Evolutionary conservation across 352 stramenopile genomes (phyloP), one percentile per base, ranked within the genome.

Genomic region (Pythium vanterpoolii): DNA sequence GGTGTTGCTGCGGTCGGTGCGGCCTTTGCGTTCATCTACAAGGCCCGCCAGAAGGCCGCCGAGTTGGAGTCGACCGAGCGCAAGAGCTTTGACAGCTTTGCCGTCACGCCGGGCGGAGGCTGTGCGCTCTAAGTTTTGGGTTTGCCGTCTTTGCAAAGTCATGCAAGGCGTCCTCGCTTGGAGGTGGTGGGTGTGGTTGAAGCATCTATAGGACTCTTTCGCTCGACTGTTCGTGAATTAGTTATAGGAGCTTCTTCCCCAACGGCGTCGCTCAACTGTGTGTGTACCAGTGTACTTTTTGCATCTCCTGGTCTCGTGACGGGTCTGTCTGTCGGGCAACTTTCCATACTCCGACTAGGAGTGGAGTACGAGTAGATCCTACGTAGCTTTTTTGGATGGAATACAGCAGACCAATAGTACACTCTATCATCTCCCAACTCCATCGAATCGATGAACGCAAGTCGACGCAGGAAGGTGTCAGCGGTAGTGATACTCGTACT

Each of bases 11-110:
- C 82, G 23, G 66, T 75, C 16, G 38, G 82, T 44, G 71, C 72
- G n/a, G 80, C 80, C 1, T 87, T 87, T 51, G 80, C 73, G 24
- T 90, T 90, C 74, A 88, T 90, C 68, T 90, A 87, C 72, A 78
- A 87, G 72, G 71, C 76, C 28, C 80, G 80, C 65, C 74, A 88
- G 70, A 83, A 81, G 54, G 80, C 80, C 2, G 55, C 76, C 38
- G 72, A 83, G 58, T 68, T 90, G 8, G 80, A 85, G 30, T 62
- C 68, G 4, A 61, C 45, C n/a, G 77, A 87, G 30, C 57, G 64
- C 59, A 89, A 89, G 76, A 64, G 61, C 62, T 54, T 76, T 46
- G 64, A 79, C 40, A 67, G 58, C 56, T 72, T 79, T 14, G 54
- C 74, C 34, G 61, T 87, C 54, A 87, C 79, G 21, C 79, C 79